Percentiles rank a stretch among this genome's conserved stretches.
phyloP scores from a whole-genome alignment of 352 stramenopile species.

The Aphanomyces stellatus region DNA sequence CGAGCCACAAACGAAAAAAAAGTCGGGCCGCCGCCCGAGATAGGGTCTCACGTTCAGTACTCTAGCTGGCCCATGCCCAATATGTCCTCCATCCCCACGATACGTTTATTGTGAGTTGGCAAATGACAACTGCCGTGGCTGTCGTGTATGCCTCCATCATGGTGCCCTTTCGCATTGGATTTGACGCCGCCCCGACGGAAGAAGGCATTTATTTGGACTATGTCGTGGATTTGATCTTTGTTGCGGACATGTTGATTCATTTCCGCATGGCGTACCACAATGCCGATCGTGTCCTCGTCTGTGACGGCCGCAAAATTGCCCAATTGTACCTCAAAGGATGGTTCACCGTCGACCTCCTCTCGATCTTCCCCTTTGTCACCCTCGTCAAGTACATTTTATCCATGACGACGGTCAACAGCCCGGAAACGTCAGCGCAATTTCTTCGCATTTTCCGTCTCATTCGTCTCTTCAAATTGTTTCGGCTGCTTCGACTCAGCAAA shows the following conservation, averaged over 20 bases:
- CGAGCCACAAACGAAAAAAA: slow-evolving; percentile 3
- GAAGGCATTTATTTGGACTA: slow-evolving; percentile 57
- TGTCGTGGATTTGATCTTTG: slow-evolving; percentile 76
- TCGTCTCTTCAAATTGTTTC: slow-evolving; percentile 80
- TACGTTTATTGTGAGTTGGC: slow-evolving; percentile 54
- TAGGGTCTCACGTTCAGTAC: not conserved
- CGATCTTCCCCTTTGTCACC: slow-evolving; percentile 69
- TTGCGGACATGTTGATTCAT: slow-evolving; percentile 76
- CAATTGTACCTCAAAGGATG: slow-evolving; percentile 64
- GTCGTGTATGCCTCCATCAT: slow-evolving; percentile 87
- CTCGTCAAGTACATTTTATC: slow-evolving; percentile 32
- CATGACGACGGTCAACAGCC: not conserved
- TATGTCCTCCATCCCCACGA: slow-evolving; percentile 72
- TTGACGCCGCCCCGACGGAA: slow-evolving; percentile 26
- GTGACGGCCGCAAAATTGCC: slow-evolving; percentile 29
- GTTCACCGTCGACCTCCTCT: slow-evolving; percentile 79
- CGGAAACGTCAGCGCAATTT: slow-evolving; percentile 28
- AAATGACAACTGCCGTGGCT: slow-evolving; percentile 56
- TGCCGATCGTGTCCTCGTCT: slow-evolving; percentile 46
- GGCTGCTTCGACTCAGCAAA: slow-evolving; percentile 86
- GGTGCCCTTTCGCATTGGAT: slow-evolving; percentile 83
- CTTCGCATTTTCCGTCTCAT: slow-evolving; percentile 73
- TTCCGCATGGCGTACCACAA: slow-evolving; percentile 83
- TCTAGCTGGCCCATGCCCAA: slow-evolving; percentile 8
- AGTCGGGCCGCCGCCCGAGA: not conserved